Evolutionary conservation across 2,329 filamentous ascomycete genomes (phyloP).

Genomic region (Hortaea sp.): DNA sequence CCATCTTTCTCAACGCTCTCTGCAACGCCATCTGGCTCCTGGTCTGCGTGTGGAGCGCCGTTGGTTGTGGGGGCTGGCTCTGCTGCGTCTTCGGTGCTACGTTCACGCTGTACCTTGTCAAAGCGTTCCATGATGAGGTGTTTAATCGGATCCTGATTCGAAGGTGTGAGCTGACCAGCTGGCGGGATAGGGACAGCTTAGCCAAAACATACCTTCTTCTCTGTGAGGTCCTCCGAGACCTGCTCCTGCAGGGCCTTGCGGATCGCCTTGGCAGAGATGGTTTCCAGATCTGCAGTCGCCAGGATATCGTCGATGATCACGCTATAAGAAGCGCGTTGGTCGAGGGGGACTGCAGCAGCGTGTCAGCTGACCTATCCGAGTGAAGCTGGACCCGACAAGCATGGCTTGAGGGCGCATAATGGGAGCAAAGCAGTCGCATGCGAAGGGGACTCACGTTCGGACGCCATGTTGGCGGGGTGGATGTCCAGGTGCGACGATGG

Average conservation of each 20-base stretch:
- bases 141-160: slow-evolving; percentile 32
- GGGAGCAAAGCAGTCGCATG: not conserved
- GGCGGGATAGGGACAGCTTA: too few relatives aligned
- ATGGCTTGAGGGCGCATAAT: too few relatives aligned
- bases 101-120: slow-evolving; percentile 34
- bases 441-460: slow-evolving; percentile 4
- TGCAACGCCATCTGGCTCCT: slow-evolving; percentile 5
- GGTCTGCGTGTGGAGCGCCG: slow-evolving; percentile 14
- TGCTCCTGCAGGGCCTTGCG: slow-evolving; percentile 52
- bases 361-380: not conserved
- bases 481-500: too few relatives aligned
- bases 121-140: slow-evolving; percentile 40
- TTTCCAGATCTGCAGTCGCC: slow-evolving; percentile 49
- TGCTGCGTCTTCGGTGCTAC: slow-evolving; percentile 15
- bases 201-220: slow-evolving; percentile 44
- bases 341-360: slow-evolving; percentile 15
- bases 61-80: slow-evolving; percentile 31
- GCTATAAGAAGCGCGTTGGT: slow-evolving; percentile 31
- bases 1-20: slow-evolving; percentile 15
- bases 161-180: too few relatives aligned
- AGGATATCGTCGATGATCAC: slow-evolving; percentile 55
- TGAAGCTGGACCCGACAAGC: too few relatives aligned
- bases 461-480: slow-evolving; percentile 1
- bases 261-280: slow-evolving; percentile 56
- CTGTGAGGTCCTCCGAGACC: slow-evolving; percentile 51